These are phyloP conservation scores for Pestalotiopsis fici DNA, from an alignment of 2,329 filamentous ascomycete genomes.

Conservation along the genomic window DNA sequence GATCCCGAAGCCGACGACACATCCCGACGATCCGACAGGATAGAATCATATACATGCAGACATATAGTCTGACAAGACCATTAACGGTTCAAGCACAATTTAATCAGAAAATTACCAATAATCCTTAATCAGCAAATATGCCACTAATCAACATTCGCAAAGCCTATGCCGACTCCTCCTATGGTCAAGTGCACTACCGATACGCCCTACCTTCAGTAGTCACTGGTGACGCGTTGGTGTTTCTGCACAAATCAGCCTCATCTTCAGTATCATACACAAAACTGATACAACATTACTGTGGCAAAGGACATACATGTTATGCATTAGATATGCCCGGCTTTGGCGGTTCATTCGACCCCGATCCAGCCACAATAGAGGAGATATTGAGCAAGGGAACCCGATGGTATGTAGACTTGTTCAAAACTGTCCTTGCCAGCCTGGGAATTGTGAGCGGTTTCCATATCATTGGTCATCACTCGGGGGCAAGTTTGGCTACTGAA, in stretches of 20 bases:
- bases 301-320: slow-evolving; percentile 15
- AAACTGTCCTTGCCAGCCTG: slow-evolving; percentile 6
- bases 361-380: slow-evolving; percentile 5
- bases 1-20: not conserved
- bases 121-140: not conserved
- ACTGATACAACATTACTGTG: slow-evolving; percentile 7
- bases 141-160: not conserved
- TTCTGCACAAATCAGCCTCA: slow-evolving; percentile 15
- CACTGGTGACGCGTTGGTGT: slow-evolving; percentile 1
- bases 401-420: slow-evolving; percentile 17
- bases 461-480: slow-evolving; percentile 18
- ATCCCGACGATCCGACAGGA: not conserved
- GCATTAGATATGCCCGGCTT: slow-evolving; percentile 22
- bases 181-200: slow-evolving; percentile 12
- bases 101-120: no score
- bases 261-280: slow-evolving; percentile 9
- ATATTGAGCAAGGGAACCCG: slow-evolving; percentile 5
- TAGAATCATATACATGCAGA: no score
- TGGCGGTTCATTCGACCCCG: slow-evolving; percentile 18
- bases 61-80: no score
- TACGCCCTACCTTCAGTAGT: not conserved
- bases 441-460: slow-evolving; percentile 8
- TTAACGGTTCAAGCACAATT: no score
- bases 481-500: slow-evolving; percentile 15
- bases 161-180: slow-evolving; percentile 10